A percentile compares a stretch with the other conserved stretches of the same genome.
Conservation (phyloP, 2,329 filamentous ascomycete genomes). For the Coniochaeta sp. region DNA sequence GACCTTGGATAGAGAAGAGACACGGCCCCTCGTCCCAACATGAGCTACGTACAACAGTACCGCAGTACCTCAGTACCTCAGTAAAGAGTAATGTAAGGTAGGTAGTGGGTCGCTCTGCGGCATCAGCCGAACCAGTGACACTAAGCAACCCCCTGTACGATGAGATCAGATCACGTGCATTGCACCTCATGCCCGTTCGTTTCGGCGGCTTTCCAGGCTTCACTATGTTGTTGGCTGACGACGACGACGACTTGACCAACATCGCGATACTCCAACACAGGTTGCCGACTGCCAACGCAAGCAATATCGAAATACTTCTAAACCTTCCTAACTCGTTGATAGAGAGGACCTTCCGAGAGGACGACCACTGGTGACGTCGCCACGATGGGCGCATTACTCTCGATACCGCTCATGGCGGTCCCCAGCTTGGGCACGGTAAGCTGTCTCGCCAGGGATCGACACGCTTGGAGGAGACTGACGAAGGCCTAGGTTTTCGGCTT, state of each 20-base stretch:
- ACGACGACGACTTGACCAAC: neutral
- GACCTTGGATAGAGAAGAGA: neutral
- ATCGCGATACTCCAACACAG: neutral
- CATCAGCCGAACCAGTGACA: neutral
- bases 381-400: conserved; percentile 83
- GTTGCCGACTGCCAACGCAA: neutral
- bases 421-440: conserved; percentile 69
- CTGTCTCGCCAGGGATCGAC: neutral
- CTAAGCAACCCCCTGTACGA: neutral
- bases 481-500: conserved; percentile 61
- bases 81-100: too few relatives aligned
- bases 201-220: neutral
- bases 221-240: neutral
- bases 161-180: neutral
- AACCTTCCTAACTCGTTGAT: neutral
- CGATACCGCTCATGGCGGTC: conserved; percentile 79
- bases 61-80: too few relatives aligned
- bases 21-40: too few relatives aligned
- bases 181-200: too few relatives aligned
- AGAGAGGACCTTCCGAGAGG: neutral
- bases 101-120: neutral
- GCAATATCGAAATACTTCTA: neutral
- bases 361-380: neutral
- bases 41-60: neutral
- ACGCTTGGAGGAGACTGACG: neutral